Conservation (phyloP, 2,329 filamentous ascomycete species). For the Trichoderma koningiopsis region DNA sequence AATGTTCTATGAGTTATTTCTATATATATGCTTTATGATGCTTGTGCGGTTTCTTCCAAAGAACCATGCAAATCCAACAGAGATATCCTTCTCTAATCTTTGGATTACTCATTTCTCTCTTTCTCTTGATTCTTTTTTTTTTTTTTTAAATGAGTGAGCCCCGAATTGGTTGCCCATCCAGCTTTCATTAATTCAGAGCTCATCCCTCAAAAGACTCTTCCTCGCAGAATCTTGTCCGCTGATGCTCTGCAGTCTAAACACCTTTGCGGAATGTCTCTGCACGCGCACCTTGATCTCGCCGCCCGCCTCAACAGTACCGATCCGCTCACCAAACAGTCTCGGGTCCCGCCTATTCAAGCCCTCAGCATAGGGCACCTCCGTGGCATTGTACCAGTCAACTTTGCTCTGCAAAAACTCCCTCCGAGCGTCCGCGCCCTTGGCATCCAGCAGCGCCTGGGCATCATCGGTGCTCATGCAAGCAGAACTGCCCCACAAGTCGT, state of each 20-base stretch:
- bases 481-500: conserved; percentile 17
- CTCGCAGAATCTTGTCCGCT: conserved; percentile 1
- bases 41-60: not conserved
- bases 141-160: not conserved
- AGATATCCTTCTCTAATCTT: not conserved
- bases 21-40: not conserved
- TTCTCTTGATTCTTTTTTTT: not conserved
- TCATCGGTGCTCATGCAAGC: conserved; percentile 5
- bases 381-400: conserved; percentile 21
- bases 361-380: conserved; percentile 20
- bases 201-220: conserved; percentile 20
- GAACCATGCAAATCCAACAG: conserved; percentile 5
- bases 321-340: conserved; percentile 19
- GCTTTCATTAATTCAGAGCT: conserved; percentile 1
- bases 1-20: conserved; percentile 13
- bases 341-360: conserved; percentile 14
- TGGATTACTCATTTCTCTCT: not conserved
- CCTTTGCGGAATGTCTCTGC: conserved; percentile 21
- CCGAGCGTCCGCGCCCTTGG: not conserved
- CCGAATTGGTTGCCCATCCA: not conserved
- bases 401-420: not conserved
- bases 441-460: conserved; percentile 14
- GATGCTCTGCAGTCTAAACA: conserved; percentile 22
- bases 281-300: conserved; percentile 2
- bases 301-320: conserved; percentile 16